Evolutionary conservation across 2,329 filamentous ascomycete genomes (phyloP).

Genomic region (Alternaria angustiovoidea): DNA sequence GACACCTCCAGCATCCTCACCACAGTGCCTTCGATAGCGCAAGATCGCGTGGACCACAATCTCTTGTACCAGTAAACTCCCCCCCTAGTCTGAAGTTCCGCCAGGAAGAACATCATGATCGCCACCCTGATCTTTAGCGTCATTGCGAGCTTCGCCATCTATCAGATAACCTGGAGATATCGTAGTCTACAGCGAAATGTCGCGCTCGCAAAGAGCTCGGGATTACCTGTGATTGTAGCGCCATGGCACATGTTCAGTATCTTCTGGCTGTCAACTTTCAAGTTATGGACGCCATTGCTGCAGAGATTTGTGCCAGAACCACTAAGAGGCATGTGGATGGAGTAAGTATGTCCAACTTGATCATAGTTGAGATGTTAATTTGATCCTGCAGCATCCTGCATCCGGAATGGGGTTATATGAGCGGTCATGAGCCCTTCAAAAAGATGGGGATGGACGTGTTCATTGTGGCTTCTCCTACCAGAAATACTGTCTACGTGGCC

Average conservation of each 20-base stretch:
- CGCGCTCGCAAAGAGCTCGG: constrained; percentile 55
- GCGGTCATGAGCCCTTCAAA: constrained; percentile 66
- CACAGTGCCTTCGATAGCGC: neutral
- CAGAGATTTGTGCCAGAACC: constrained; percentile 60
- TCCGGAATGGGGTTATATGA: constrained; percentile 68
- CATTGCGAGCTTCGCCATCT: constrained; percentile 39
- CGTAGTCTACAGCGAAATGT: constrained; percentile 53
- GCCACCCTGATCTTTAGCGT: constrained; percentile 36
- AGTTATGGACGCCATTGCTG: constrained; percentile 65
- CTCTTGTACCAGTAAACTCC: neutral
- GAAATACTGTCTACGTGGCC: constrained; percentile 64
- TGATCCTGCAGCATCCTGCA: constrained; percentile 57
- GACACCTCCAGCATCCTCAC: neutral
- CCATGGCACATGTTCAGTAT: constrained; percentile 60
- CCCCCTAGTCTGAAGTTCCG: neutral
- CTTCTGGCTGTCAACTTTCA: constrained; percentile 64
- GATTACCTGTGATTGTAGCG: constrained; percentile 54
- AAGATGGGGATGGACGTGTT: constrained; percentile 68
- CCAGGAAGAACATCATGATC: constrained; percentile 29
- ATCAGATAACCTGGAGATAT: constrained; percentile 45
- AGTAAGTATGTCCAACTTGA: constrained; percentile 57
- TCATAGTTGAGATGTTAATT: constrained; percentile 6
- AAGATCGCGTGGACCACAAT: neutral
- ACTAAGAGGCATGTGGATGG: constrained; percentile 66
- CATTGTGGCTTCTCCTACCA: constrained; percentile 67